Percentiles rank a stretch among this genome's conserved stretches.
These are phyloP conservation scores for Populus simonii DNA, from an alignment of 345 rosid genomes.

Conservation along the genomic window DNA sequence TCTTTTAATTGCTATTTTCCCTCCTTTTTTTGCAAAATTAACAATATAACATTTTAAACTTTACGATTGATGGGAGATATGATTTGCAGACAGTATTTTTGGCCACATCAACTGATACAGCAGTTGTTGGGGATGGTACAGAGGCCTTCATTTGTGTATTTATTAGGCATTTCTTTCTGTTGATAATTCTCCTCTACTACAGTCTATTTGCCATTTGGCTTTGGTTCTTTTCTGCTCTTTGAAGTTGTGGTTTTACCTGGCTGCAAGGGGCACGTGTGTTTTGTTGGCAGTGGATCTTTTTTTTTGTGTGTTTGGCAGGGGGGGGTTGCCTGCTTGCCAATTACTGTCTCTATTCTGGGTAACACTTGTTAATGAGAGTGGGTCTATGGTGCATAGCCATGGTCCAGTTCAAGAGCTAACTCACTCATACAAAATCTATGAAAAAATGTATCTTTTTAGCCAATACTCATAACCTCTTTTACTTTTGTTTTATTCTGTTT, in stretches of 20 bases:
- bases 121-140: neutral
- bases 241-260: neutral
- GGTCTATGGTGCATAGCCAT: too few relatives aligned
- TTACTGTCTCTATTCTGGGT: too few relatives aligned
- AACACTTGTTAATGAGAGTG: too few relatives aligned
- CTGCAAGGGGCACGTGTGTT: neutral
- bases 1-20: too few relatives aligned
- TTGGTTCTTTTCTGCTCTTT: neutral
- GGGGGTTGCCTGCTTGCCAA: too few relatives aligned
- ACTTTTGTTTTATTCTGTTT: too few relatives aligned
- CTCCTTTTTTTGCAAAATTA: neutral
- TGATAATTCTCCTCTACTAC: neutral
- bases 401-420: too few relatives aligned
- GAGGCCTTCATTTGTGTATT: neutral
- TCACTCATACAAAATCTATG: too few relatives aligned
- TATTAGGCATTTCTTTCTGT: neutral
- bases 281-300: too few relatives aligned
- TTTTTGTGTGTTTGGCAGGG: too few relatives aligned
- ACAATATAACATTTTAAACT: neutral
- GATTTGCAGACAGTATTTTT: neutral
- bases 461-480: too few relatives aligned
- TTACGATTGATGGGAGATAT: neutral
- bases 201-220: neutral
- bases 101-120: neutral
- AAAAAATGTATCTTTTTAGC: too few relatives aligned